Evolutionary conservation across 1,284 basidiomycete species (phyloP).

Genomic region (Grifola frondosa): DNA sequence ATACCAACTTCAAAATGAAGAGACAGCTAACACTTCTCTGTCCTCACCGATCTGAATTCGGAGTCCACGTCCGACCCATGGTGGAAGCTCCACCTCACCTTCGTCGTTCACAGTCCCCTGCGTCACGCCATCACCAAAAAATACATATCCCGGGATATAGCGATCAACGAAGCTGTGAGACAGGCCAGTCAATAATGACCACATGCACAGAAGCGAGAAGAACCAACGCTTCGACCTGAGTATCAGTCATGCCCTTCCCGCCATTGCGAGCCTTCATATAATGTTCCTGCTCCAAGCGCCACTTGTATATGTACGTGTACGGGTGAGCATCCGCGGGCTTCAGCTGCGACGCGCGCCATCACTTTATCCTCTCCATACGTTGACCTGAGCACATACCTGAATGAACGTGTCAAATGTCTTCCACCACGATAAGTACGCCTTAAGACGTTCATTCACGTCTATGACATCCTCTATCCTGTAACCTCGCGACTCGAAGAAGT

Average conservation of each 20-base stretch:
- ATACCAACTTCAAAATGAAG: conserved; percentile 16
- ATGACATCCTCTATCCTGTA: conserved; percentile 48
- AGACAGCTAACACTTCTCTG: conserved; percentile 23
- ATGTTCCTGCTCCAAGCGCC: conserved; percentile 87
- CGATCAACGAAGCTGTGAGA: conserved; percentile 66
- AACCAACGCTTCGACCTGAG: conserved; percentile 67
- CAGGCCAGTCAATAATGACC: conserved; percentile 1
- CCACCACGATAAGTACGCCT: conserved; percentile 67
- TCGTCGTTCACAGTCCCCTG: conserved; percentile 21
- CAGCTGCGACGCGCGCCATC: conserved; percentile 45
- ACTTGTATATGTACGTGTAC: conserved; percentile 66
- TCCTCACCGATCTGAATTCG: conserved; percentile 27
- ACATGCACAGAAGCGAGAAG: neutral
- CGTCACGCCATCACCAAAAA: conserved; percentile 57
- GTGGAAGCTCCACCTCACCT: conserved; percentile 19
- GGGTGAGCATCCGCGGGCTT: conserved; percentile 44
- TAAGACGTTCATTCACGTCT: conserved; percentile 61
- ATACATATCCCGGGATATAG: conserved; percentile 85
- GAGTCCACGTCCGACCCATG: conserved; percentile 28
- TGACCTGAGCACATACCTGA: conserved; percentile 53
- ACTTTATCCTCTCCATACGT: too few relatives aligned
- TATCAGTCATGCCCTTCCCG: conserved; percentile 84
- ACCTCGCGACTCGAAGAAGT: conserved; percentile 36
- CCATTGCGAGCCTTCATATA: conserved; percentile 82
- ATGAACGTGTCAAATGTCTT: conserved; percentile 64